A percentile compares a stretch with the other conserved stretches of the same genome.
Evolutionary conservation across 768 basidiomycete genomes (phyloP).

Genomic region (Chalciporus sphaerocephalus): DNA sequence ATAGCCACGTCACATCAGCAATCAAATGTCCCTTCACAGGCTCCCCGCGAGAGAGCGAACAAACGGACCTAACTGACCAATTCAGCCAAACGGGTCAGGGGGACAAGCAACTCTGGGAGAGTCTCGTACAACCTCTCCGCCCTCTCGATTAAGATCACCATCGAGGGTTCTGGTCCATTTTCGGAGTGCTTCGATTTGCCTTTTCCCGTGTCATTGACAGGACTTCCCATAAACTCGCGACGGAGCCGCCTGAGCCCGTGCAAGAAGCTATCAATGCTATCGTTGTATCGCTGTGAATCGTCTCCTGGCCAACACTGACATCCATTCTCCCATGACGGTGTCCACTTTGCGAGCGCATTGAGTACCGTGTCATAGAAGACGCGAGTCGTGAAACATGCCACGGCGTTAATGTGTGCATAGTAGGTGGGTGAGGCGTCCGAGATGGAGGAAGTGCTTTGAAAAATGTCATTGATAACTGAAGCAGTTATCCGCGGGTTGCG

Average conservation of each 20-base stretch:
- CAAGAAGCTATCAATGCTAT: conserved; percentile 64
- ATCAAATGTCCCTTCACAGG: not conserved
- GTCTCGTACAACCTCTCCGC: conserved; percentile 61
- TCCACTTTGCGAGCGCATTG: conserved; percentile 56
- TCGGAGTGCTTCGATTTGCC: conserved; percentile 22
- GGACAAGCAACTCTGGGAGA: conserved; percentile 63
- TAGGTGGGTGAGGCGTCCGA: conserved; percentile 25
- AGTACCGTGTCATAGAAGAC: conserved; percentile 64
- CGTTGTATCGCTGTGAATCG: conserved; percentile 49
- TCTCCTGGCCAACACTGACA: conserved; percentile 53
- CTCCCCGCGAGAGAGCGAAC: not conserved
- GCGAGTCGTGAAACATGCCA: conserved; percentile 57
- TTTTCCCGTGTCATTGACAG: conserved; percentile 29
- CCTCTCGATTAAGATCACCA: conserved; percentile 64
- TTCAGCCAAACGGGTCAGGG: conserved; percentile 67
- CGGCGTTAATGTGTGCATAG: conserved; percentile 49
- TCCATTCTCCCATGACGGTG: conserved; percentile 55
- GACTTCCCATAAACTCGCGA: conserved; percentile 13
- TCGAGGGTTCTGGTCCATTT: conserved; percentile 22
- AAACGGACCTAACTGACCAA: conserved; percentile 43
- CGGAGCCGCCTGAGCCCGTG: conserved; percentile 51
- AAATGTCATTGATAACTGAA: conserved; percentile 27
- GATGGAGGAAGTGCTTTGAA: conserved; percentile 13
- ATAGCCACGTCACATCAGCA: conserved; percentile 2
- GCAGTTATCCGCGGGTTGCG: conserved; percentile 44